Evolutionary conservation across 495 filamentous ascomycete genomes (phyloP).

Genomic region (Hyaloscypha finlandica): DNA sequence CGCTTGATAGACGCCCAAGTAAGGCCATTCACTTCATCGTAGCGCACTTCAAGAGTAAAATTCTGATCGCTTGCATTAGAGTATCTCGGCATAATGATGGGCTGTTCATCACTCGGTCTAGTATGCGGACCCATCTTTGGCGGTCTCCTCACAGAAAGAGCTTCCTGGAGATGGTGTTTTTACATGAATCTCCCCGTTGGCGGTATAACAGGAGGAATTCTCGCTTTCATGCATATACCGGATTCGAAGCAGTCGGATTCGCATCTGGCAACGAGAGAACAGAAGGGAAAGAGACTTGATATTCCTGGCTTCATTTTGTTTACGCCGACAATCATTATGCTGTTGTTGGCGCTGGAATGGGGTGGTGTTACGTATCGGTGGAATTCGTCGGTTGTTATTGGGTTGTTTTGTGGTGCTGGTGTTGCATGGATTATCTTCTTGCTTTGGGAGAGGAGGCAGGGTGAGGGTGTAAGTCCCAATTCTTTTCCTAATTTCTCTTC

Average conservation of each 20-base stretch:
- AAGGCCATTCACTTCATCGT: neutral
- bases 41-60: neutral
- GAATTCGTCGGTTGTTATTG: constrained; percentile 42
- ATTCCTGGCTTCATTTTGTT: constrained; percentile 49
- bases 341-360: constrained; percentile 66
- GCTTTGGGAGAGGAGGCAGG: constrained; percentile 47
- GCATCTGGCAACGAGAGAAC: too few relatives aligned
- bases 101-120: neutral
- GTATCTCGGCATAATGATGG: neutral
- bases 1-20: constrained; percentile 46
- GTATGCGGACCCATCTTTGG: constrained; percentile 53
- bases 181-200: constrained; percentile 17
- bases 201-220: neutral
- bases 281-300: constrained; percentile 45
- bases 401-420: constrained; percentile 48
- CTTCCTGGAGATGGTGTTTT: constrained; percentile 9
- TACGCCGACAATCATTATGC: constrained; percentile 51
- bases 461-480: constrained; percentile 31
- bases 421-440: constrained; percentile 48
- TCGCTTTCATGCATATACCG: constrained; percentile 8
- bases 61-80: neutral
- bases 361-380: constrained; percentile 57
- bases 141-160: constrained; percentile 42
- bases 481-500: too few relatives aligned
- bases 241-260: neutral